Evolutionary conservation across 192 early-diverging fungal species (phyloP).

Genomic region (Rhizophagus clarus): DNA sequence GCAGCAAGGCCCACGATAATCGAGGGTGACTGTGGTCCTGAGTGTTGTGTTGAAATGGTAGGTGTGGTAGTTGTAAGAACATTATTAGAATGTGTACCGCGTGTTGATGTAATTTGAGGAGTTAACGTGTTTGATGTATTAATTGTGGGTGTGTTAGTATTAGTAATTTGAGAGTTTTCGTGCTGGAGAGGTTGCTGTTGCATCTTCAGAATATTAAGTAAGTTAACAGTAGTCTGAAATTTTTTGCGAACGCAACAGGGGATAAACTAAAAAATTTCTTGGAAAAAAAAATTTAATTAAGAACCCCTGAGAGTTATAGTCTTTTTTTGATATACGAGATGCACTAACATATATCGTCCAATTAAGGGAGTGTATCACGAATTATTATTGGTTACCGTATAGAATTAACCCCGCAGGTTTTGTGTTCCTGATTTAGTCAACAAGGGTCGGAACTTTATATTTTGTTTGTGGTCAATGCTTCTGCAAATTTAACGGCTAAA

Average conservation of each 20-base stretch:
- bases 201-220: conserved; percentile 10
- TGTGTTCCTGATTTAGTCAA: conserved; percentile 18
- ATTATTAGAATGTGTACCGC: not conserved
- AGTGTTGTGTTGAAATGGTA: not conserved
- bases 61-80: not conserved
- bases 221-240: not conserved
- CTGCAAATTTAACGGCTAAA: not conserved
- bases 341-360: not conserved
- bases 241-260: conserved; percentile 18
- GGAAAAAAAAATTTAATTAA: not conserved
- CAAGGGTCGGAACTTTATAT: not conserved
- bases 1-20: not conserved
- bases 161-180: conserved; percentile 16
- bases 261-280: not conserved
- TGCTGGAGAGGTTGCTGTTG: conserved; percentile 7
- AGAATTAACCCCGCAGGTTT: not conserved
- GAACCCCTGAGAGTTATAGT: conserved; percentile 14
- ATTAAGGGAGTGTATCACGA: not conserved
- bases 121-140: conserved; percentile 1
- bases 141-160: not conserved
- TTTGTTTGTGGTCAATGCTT: not conserved
- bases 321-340: not conserved
- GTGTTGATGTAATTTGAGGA: not conserved
- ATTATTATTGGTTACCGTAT: not conserved
- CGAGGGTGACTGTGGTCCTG: not conserved